Evolutionary conservation across 225 moss, liverwort and hornwort species (phyloP), one percentile per base, ranked within the genome.

Genomic region (Anthoceros angustus): DNA sequence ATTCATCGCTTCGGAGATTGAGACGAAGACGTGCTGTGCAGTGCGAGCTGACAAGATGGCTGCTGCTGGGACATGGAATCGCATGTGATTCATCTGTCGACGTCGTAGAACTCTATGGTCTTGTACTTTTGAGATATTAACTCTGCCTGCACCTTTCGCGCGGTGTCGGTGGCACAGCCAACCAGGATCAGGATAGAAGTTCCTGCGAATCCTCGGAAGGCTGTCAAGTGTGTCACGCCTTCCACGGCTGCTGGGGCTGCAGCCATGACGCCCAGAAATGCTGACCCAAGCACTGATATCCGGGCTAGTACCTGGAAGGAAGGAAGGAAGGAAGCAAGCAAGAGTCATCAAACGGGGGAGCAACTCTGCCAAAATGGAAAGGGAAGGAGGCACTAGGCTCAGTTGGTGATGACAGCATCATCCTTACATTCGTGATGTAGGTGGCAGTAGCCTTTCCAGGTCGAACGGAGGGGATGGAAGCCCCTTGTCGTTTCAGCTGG

Each of bases 401-500:
- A 32, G 32, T 1, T 4, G 4, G 42, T 20, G 11, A 18, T 9
- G 5, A 25, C 38, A 2, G 42, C 25, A 63, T 11, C 25, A 3
- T 60, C 48, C 80, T 76, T 76, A 93, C 87, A 75, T 84, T 94
- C 74, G 82, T 77, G 21, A 90, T 88, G 66, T 82, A 90, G n/a
- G 86, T 84, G 41, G 83, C 93, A 62, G 93, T 90, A 32, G 93
- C 82, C 70, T 88, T 90, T 68, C 90, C 90, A 68, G 90, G 93
- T 72, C 93, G 82, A 68, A 94, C 80, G n/a, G 93, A 90, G 63
- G 87, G 93, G 73, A 94, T 86, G 25, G 90, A 94, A 48, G 93
- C 93, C 63, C 93, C 93, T 82, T 90, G 93, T n/a, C 93, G 86
- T 83, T 94, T 94, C 63, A 94, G 75, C 76, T 87, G 90, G 40